These are phyloP conservation scores for Xanthoconium stramineum DNA, from an alignment of 768 basidiomycete genomes.

Conservation along the genomic window DNA sequence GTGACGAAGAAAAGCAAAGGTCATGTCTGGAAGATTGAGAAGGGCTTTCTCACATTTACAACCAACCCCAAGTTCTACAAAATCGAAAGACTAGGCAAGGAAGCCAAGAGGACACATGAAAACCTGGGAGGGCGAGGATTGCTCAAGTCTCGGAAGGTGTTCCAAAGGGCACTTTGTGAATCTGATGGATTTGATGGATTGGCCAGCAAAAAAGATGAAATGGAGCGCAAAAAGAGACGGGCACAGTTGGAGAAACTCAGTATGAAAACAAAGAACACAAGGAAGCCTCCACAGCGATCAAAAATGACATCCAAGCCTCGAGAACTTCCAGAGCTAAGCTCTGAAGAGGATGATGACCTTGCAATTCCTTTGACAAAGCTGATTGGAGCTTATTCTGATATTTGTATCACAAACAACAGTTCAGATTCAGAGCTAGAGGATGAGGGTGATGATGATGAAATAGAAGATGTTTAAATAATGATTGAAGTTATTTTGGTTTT, in stretches of 20 bases:
- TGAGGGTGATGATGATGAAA: not conserved
- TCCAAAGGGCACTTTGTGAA: not conserved
- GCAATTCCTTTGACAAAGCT: not conserved
- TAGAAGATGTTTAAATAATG: not conserved
- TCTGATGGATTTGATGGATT: not conserved
- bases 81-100: not conserved
- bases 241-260: not conserved
- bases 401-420: too few species aligned
- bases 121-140: too few species aligned
- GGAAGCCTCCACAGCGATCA: not conserved
- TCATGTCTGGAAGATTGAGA: not conserved
- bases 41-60: not conserved
- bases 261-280: not conserved
- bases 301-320: not conserved
- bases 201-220: not conserved
- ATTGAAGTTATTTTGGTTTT: too few species aligned
- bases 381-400: too few species aligned
- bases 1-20: slow-evolving; percentile 4
- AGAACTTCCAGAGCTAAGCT: not conserved
- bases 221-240: not conserved
- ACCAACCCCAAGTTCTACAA: slow-evolving; percentile 9
- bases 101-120: not conserved
- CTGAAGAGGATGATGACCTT: not conserved
- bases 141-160: slow-evolving; percentile 3
- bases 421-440: not conserved